A percentile compares a stretch with the other conserved stretches of the same genome.
Evolutionary conservation across 1,139 yeast genomes (phyloP).

Genomic region (Scheffersomyces lignicola): DNA sequence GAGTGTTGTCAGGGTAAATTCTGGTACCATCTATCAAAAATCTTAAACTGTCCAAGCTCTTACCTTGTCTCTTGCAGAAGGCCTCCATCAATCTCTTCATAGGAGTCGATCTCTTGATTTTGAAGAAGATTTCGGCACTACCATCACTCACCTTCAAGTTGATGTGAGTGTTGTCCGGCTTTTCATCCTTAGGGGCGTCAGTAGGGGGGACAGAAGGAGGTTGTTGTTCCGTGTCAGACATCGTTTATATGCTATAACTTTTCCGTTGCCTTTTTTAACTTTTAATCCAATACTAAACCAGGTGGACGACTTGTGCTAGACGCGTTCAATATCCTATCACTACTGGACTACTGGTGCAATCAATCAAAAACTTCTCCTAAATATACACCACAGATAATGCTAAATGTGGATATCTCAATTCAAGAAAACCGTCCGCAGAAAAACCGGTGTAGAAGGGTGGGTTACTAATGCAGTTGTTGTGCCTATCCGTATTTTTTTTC

Average conservation of each 20-base stretch:
- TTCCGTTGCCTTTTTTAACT: too few species aligned
- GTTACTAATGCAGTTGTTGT: too few species aligned
- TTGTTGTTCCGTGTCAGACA: conserved; percentile 35
- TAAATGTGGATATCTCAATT: too few species aligned
- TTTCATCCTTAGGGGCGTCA: conserved; percentile 51
- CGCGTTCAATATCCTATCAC: too few species aligned
- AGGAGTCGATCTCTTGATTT: conserved; percentile 90
- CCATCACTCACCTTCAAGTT: conserved; percentile 94
- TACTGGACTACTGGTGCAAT: background rate
- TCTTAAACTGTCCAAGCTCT: conserved; percentile 76
- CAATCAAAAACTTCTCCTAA: background rate
- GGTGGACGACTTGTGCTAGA: conserved; percentile 4
- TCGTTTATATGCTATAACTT: conserved; percentile 11
- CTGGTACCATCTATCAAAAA: conserved; percentile 94
- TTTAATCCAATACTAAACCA: too few species aligned
- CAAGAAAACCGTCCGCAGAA: too few species aligned
- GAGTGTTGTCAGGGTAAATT: conserved; percentile 84
- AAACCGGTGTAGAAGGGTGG: too few species aligned
- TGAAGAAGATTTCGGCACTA: conserved; percentile 90
- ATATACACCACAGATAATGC: too few species aligned
- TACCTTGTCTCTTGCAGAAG: conserved; percentile 96
- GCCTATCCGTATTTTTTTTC: too few species aligned
- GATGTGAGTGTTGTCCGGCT: conserved; percentile 72
- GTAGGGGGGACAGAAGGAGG: conserved; percentile 1
- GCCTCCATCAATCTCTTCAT: conserved; percentile 96